A percentile compares a stretch with the other conserved stretches of the same genome.
Evolutionary conservation across 768 basidiomycete genomes (phyloP).

Genomic region (Coprinopsis sp.): DNA sequence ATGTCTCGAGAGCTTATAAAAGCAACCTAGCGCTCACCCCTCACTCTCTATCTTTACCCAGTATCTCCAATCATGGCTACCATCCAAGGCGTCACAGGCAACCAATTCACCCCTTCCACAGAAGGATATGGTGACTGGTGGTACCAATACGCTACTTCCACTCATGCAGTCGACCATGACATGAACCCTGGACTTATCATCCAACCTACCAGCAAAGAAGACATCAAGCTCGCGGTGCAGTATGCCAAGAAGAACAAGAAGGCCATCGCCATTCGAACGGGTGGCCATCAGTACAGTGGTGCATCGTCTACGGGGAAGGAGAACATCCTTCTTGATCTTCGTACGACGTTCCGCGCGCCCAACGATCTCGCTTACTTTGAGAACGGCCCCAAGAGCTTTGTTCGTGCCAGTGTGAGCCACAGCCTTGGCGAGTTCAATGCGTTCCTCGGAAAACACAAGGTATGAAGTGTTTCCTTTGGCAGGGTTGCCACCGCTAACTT

Average conservation of each 20-base stretch:
- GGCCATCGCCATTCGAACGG: conserved; percentile 10
- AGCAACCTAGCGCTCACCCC: no score
- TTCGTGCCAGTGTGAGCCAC: conserved; percentile 6
- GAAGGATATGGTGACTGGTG: conserved; percentile 3
- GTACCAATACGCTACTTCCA: conserved; percentile 11
- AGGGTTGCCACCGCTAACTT: not conserved
- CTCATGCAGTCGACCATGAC: conserved; percentile 3
- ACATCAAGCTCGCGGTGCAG: conserved; percentile 1
- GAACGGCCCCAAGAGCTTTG: conserved; percentile 7
- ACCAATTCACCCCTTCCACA: not conserved
- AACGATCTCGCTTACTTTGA: not conserved
- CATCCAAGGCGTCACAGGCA: conserved; percentile 1
- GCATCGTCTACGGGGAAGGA: conserved; percentile 8
- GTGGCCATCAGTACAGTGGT: conserved; percentile 13
- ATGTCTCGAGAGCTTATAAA: no score
- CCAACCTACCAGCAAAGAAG: conserved; percentile 7
- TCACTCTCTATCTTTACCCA: no score
- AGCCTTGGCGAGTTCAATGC: conserved; percentile 10
- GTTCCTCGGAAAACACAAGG: conserved; percentile 6
- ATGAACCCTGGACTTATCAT: conserved; percentile 9
- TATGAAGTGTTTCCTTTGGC: not conserved
- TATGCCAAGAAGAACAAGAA: conserved; percentile 10
- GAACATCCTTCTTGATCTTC: conserved; percentile 11
- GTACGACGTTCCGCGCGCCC: conserved; percentile 3
- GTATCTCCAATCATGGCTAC: not conserved